Percentiles rank a stretch among this genome's conserved stretches.
phyloP scores from a whole-genome alignment of 2,329 filamentous ascomycete genomes.

The Xenoacremonium recifei region DNA sequence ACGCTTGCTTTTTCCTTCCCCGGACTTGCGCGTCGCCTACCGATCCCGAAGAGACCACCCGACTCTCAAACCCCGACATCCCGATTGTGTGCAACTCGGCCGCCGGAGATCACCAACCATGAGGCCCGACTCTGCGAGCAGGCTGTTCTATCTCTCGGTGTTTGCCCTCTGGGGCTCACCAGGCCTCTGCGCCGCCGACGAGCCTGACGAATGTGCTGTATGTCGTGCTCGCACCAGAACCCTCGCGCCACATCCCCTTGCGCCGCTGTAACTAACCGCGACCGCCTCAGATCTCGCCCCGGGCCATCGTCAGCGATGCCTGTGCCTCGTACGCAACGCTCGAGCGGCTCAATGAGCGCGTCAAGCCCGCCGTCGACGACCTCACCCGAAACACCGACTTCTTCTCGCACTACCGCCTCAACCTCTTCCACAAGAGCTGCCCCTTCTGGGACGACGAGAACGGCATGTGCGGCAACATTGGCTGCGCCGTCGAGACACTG shows the following conservation, averaged over 20 bases:
- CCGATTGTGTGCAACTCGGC: too few relatives aligned
- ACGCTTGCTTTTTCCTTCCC: too few relatives aligned
- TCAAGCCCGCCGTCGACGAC: slow-evolving; percentile 75
- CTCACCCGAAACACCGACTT: slow-evolving; percentile 90
- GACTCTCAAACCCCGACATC: too few relatives aligned
- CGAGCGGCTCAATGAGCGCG: slow-evolving; percentile 74
- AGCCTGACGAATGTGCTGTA: slow-evolving; percentile 55
- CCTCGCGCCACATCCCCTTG: neutral
- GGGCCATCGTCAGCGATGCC: slow-evolving; percentile 86
- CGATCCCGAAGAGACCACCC: too few relatives aligned
- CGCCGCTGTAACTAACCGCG: slow-evolving; percentile 43
- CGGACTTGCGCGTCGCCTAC: too few relatives aligned
- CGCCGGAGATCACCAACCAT: slow-evolving; percentile 40
- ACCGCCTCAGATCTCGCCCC: slow-evolving; percentile 72
- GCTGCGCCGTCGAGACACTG: slow-evolving; percentile 90
- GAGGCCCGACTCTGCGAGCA: slow-evolving; percentile 53
- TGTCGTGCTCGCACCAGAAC: slow-evolving; percentile 26
- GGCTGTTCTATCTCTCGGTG: slow-evolving; percentile 54
- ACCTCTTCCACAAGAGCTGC: slow-evolving; percentile 90
- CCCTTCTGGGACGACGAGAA: slow-evolving; percentile 95
- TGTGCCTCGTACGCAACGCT: slow-evolving; percentile 92
- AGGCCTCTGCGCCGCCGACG: slow-evolving; percentile 43
- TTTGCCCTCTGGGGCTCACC: slow-evolving; percentile 54
- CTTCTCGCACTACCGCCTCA: slow-evolving; percentile 95
- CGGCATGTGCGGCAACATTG: slow-evolving; percentile 95